Percentiles rank a stretch among this genome's conserved stretches.
These are phyloP conservation scores for Magnolia changhungtana DNA, from an alignment of 164 flowering plant species.

Conservation along the genomic window DNA sequence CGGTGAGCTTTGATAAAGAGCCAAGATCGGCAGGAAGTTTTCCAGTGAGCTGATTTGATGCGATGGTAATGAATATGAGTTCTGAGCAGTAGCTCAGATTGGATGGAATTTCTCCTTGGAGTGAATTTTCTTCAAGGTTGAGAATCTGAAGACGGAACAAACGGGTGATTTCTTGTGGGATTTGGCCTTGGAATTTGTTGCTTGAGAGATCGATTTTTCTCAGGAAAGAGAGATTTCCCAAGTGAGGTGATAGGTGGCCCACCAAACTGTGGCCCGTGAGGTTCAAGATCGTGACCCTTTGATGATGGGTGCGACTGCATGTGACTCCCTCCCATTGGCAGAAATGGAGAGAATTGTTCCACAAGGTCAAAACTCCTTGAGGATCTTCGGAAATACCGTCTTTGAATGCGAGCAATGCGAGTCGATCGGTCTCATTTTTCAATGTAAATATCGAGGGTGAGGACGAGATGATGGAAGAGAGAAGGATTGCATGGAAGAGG, in stretches of 20 bases:
- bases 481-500: too few relatives aligned
- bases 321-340: slow-evolving; percentile 2
- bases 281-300: slow-evolving; percentile 26
- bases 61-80: too few relatives aligned
- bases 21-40: slow-evolving; percentile 15
- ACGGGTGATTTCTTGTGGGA: slow-evolving; percentile 29
- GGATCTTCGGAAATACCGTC: too few relatives aligned
- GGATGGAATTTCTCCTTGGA: slow-evolving; percentile 28
- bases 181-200: slow-evolving; percentile 26
- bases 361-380: too few relatives aligned
- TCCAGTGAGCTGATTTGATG: too few relatives aligned
- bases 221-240: slow-evolving; percentile 45
- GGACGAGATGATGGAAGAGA: too few relatives aligned
- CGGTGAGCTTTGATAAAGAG: not conserved
- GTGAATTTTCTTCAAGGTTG: slow-evolving; percentile 28
- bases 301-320: slow-evolving; percentile 17
- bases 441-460: not conserved
- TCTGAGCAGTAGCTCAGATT: not conserved
- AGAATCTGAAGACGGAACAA: slow-evolving; percentile 28
- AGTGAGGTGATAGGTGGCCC: slow-evolving; percentile 32
- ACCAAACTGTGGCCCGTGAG: slow-evolving; percentile 17
- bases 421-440: too few relatives aligned
- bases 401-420: too few relatives aligned
- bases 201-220: slow-evolving; percentile 26
- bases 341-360: too few relatives aligned